Percentiles rank a stretch among this genome's conserved stretches.
Conservation (phyloP, 495 filamentous ascomycete species). For the Clohesyomyces aquaticus region DNA sequence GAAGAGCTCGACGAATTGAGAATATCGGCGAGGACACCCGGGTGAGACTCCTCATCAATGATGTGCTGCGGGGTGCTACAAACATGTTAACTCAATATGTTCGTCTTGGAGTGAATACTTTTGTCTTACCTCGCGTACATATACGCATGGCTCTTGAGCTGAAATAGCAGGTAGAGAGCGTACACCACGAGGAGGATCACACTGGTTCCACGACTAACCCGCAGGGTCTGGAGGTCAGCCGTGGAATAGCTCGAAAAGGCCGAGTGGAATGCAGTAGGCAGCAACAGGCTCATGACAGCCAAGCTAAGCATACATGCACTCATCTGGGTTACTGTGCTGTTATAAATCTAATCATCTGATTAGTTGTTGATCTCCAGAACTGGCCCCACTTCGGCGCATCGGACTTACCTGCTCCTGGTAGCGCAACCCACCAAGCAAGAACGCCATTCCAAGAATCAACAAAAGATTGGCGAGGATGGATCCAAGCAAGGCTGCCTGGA, state of each 20-base stretch:
- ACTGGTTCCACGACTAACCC: constrained; percentile 88
- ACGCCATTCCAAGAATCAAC: constrained; percentile 88
- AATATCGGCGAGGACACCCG: constrained; percentile 80
- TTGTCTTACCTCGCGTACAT: constrained; percentile 65
- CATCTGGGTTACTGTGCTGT: constrained; percentile 93
- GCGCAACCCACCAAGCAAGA: constrained; percentile 81
- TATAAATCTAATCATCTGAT: constrained; percentile 68
- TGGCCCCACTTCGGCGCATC: background rate
- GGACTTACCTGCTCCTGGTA: constrained; percentile 76
- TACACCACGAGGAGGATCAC: constrained; percentile 87
- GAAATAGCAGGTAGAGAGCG: constrained; percentile 82
- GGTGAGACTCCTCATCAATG: constrained; percentile 85
- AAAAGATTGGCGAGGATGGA: constrained; percentile 87
- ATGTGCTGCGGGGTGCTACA: constrained; percentile 80
- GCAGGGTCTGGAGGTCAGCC: constrained; percentile 71
- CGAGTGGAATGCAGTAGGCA: constrained; percentile 91
- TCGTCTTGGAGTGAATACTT: background rate
- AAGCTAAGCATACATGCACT: constrained; percentile 89
- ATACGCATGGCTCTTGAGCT: constrained; percentile 89
- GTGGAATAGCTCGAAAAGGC: constrained; percentile 66
- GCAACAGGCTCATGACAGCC: constrained; percentile 80
- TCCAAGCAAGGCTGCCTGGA: constrained; percentile 85
- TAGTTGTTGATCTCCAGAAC: background rate
- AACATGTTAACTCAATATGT: background rate
- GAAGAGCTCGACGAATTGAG: constrained; percentile 70